phyloP scores from a whole-genome alignment of 2,329 filamentous ascomycete species.

The Rhynchosporium secalis region DNA sequence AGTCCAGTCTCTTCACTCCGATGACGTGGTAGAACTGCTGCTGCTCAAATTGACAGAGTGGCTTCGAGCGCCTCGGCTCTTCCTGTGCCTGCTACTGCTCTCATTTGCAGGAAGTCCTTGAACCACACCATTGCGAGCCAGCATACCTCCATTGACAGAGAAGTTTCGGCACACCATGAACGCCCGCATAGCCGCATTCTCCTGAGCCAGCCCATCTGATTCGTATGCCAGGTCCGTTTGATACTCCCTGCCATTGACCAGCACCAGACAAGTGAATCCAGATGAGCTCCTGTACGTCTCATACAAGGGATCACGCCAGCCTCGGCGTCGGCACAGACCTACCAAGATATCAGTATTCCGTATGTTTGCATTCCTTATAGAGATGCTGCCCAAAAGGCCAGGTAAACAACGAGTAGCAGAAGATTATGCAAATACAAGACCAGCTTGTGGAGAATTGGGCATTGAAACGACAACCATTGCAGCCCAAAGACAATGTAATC shows the following conservation, averaged over 20 bases:
- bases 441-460: constrained; percentile 23
- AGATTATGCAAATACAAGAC: constrained; percentile 11
- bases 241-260: constrained; percentile 96
- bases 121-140: constrained; percentile 67
- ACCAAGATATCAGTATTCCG: constrained; percentile 38
- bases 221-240: constrained; percentile 85
- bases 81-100: constrained; percentile 37
- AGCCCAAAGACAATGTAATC: constrained; percentile 18
- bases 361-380: constrained; percentile 24
- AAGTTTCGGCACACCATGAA: constrained; percentile 99
- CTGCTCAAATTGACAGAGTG: constrained; percentile 40
- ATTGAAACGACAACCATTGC: constrained; percentile 22
- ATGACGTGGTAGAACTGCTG: constrained; percentile 40
- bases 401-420: constrained; percentile 17
- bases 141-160: constrained; percentile 93
- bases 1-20: constrained; percentile 34
- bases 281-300: constrained; percentile 72
- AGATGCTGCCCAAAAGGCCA: constrained; percentile 20
- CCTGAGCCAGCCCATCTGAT: constrained; percentile 78
- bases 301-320: constrained; percentile 90
- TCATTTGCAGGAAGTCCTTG: constrained; percentile 59
- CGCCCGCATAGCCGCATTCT: constrained; percentile 91
- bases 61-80: constrained; percentile 35
- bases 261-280: constrained; percentile 85
- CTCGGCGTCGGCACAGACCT: constrained; percentile 93